Percentiles rank a stretch among this genome's conserved stretches.
phyloP scores from a whole-genome alignment of 495 filamentous ascomycete species.

The Podospora tetraspora region DNA sequence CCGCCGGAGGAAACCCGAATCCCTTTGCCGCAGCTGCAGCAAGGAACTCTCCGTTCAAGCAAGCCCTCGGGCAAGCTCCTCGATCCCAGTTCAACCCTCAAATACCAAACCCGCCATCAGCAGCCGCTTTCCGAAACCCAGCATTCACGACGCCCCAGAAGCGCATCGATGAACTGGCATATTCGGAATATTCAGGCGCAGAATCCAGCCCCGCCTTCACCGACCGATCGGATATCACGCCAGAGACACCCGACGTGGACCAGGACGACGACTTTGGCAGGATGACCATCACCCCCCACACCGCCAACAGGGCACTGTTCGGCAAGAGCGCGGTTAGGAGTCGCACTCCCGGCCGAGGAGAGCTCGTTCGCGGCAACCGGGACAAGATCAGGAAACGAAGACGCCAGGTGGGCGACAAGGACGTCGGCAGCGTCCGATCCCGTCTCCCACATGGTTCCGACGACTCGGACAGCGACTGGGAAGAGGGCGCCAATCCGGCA shows the following conservation, averaged over 20 bases:
- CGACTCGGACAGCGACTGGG: slow-evolving; percentile 48
- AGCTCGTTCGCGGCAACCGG: slow-evolving; percentile 31
- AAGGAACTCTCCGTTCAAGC: slow-evolving; percentile 25
- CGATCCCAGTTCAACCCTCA: slow-evolving; percentile 36
- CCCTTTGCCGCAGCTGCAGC: slow-evolving; percentile 28
- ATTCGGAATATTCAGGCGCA: slow-evolving; percentile 65
- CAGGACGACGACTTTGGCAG: slow-evolving; percentile 29
- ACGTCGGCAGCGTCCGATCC: slow-evolving; percentile 40
- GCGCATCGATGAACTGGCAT: slow-evolving; percentile 54
- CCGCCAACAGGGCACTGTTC: slow-evolving; percentile 34
- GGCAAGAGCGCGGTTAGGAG: slow-evolving; percentile 37
- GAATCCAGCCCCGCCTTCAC: slow-evolving; percentile 70
- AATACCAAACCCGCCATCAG: slow-evolving; percentile 31
- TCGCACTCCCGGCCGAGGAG: slow-evolving; percentile 45
- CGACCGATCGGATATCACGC: slow-evolving; percentile 59
- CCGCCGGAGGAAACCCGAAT: slow-evolving; percentile 19
- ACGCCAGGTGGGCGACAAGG: slow-evolving; percentile 36
- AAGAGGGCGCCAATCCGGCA: slow-evolving; percentile 14
- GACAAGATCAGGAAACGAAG: slow-evolving; percentile 46
- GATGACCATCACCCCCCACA: slow-evolving; percentile 39
- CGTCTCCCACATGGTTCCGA: slow-evolving; percentile 47
- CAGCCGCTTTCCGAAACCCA: slow-evolving; percentile 56
- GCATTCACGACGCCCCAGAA: slow-evolving; percentile 80
- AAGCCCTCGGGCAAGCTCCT: slow-evolving; percentile 34
- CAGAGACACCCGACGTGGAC: slow-evolving; percentile 42